phyloP scores from a whole-genome alignment of 1,284 basidiomycete genomes.

The Puccinia brachypodii region DNA sequence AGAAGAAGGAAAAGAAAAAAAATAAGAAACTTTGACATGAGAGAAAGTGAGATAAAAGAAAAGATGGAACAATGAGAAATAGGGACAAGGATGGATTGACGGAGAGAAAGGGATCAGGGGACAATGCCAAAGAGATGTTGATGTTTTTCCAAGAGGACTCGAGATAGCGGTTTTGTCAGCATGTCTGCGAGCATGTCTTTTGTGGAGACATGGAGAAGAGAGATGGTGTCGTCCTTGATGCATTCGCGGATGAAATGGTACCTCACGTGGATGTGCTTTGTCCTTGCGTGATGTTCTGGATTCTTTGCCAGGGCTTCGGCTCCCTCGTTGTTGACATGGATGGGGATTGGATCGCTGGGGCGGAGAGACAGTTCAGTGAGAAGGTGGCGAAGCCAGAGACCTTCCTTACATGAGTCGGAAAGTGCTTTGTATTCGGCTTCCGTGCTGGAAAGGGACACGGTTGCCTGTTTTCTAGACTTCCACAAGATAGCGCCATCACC shows the following conservation, averaged over 20 bases:
- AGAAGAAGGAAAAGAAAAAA: too few species aligned
- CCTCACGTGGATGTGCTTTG: not conserved
- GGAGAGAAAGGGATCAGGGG: not conserved
- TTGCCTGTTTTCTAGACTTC: too few species aligned
- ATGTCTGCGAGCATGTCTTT: not conserved
- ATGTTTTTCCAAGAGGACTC: not conserved
- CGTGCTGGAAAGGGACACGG: too few species aligned
- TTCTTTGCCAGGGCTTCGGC: not conserved
- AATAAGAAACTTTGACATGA: too few species aligned
- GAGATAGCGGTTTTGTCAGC: not conserved
- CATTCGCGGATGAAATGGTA: not conserved
- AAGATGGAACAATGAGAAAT: too few species aligned
- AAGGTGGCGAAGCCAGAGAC: not conserved
- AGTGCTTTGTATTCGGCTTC: too few species aligned
- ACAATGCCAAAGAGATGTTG: not conserved
- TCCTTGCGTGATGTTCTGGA: too few species aligned
- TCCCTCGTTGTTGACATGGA: not conserved
- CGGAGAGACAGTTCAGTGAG: not conserved
- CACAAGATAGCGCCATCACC: too few species aligned
- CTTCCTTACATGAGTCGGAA: too few species aligned
- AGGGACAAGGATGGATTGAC: too few species aligned
- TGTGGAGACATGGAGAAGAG: not conserved
- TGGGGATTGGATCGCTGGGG: not conserved
- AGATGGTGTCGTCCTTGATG: not conserved
- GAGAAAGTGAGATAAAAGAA: too few species aligned